Percentiles rank a stretch among this genome's conserved stretches.
Conservation (phyloP, 345 rosid species). For the Rhodomyrtus tomentosa region DNA sequence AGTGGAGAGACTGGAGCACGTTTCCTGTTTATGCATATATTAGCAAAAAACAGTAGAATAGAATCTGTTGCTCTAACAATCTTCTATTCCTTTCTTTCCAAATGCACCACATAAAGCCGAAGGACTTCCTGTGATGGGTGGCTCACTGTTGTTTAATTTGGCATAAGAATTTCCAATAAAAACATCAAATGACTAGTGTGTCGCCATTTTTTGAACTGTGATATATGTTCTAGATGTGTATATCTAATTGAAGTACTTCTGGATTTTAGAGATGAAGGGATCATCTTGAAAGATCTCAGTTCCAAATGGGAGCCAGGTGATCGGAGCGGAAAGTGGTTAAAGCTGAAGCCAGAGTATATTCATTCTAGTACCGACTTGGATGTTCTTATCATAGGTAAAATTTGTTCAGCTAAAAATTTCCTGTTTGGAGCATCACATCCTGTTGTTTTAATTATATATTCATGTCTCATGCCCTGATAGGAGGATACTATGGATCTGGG, state of each 20-base stretch:
- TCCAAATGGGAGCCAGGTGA: conserved; percentile 98
- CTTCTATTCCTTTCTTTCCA: background rate
- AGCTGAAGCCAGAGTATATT: conserved; percentile 86
- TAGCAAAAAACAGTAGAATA: background rate
- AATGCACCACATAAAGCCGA: background rate
- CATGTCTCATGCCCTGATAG: conserved; percentile 19
- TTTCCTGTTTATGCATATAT: background rate
- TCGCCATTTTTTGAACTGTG: background rate
- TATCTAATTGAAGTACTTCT: background rate
- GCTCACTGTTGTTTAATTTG: background rate
- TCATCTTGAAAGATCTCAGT: conserved; percentile 74
- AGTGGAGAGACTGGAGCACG: background rate
- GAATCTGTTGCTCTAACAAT: background rate
- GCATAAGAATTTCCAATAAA: background rate
- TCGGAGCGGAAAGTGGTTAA: conserved; percentile 96
- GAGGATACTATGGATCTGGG: conserved; percentile 97
- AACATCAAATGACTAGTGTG: background rate
- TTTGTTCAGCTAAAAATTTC: background rate
- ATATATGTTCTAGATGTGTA: background rate
- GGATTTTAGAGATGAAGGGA: conserved; percentile 69
- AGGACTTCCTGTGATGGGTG: background rate
- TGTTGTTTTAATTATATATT: background rate
- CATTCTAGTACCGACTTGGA: conserved; percentile 88
- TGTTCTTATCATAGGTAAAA: conserved; percentile 78
- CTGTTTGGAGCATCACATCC: conserved; percentile 1